A percentile compares a stretch with the other conserved stretches of the same genome.
These are phyloP conservation scores for Chaetoceros muelleri DNA, from an alignment of 108 stramenopile species.

Conservation along the genomic window DNA sequence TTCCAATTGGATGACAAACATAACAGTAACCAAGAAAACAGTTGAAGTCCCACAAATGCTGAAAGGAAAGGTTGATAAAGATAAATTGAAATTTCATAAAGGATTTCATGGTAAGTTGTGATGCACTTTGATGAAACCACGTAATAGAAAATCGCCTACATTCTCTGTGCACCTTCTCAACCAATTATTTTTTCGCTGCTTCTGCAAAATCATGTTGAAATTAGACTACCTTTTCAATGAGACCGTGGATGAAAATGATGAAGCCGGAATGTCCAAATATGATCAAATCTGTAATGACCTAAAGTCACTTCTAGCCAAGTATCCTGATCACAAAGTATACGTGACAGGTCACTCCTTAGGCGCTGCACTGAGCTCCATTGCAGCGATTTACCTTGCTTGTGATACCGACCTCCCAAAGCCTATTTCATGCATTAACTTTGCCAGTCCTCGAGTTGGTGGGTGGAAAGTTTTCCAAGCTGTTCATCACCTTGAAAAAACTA, in stretches of 20 bases:
- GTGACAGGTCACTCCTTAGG: conserved; percentile 61
- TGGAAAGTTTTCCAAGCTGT: conserved; percentile 24
- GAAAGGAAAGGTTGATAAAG: neutral
- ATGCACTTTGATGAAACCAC: too few relatives aligned
- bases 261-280: conserved; percentile 13
- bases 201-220: neutral
- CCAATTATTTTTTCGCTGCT: neutral
- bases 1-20: conserved; percentile 23
- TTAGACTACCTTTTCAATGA: conserved; percentile 37
- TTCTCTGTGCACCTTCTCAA: neutral
- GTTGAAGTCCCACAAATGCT: conserved; percentile 9
- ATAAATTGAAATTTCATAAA: conserved; percentile 24
- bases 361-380: conserved; percentile 52
- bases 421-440: conserved; percentile 43
- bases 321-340: conserved; percentile 41
- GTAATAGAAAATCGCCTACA: too few relatives aligned
- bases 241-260: conserved; percentile 7
- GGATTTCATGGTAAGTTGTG: conserved; percentile 31
- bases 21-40: conserved; percentile 15
- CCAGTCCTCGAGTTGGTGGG: conserved; percentile 48
- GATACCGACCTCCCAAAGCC: conserved; percentile 26
- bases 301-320: conserved; percentile 18
- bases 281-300: conserved; percentile 40
- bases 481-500: conserved; percentile 30
- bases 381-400: conserved; percentile 42